A percentile compares a stretch with the other conserved stretches of the same genome.
These are phyloP conservation scores for Aspergillus sclerotialis DNA, from an alignment of 2,329 filamentous ascomycete species.

Conservation along the genomic window DNA sequence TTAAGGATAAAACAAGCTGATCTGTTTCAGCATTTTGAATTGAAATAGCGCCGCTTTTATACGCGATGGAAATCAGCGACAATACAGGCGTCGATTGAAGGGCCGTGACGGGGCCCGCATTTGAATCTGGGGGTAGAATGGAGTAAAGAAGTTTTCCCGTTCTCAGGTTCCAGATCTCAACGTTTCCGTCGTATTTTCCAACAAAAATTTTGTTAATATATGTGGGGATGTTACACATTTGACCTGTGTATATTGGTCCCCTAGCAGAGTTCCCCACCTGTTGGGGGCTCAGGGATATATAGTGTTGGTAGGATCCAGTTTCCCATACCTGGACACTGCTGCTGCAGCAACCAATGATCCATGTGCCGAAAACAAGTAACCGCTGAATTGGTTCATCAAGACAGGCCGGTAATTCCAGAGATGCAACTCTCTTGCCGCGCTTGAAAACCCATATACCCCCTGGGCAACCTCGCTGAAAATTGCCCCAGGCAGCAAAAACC, in stretches of 20 bases:
- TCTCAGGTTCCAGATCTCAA: conserved; percentile 97
- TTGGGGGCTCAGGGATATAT: conserved; percentile 67
- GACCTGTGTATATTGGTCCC: conserved; percentile 65
- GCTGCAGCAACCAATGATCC: conserved; percentile 74
- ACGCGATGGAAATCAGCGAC: conserved; percentile 80
- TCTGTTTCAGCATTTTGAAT: conserved; percentile 79
- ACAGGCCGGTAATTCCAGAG: conserved; percentile 60
- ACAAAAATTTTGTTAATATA: conserved; percentile 95
- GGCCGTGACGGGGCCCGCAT: conserved; percentile 76
- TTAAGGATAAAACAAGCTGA: conserved; percentile 62
- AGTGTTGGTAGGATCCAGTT: conserved; percentile 73
- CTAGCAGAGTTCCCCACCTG: conserved; percentile 51
- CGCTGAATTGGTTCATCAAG: conserved; percentile 65
- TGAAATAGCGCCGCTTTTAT: conserved; percentile 68
- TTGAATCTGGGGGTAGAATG: conserved; percentile 65
- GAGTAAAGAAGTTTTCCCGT: conserved; percentile 88
- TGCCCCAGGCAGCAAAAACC: conserved; percentile 85
- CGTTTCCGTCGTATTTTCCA: conserved; percentile 75
- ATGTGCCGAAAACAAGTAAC: conserved; percentile 78
- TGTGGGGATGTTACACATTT: conserved; percentile 82
- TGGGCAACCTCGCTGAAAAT: conserved; percentile 29
- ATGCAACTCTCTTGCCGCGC: conserved; percentile 74
- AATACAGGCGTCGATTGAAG: conserved; percentile 77
- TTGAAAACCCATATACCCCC: conserved; percentile 86
- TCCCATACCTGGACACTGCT: conserved; percentile 88